A percentile compares a stretch with the other conserved stretches of the same genome.
Evolutionary conservation across 1,284 basidiomycete species (phyloP).

Genomic region (Ceratobasidium sp.): DNA sequence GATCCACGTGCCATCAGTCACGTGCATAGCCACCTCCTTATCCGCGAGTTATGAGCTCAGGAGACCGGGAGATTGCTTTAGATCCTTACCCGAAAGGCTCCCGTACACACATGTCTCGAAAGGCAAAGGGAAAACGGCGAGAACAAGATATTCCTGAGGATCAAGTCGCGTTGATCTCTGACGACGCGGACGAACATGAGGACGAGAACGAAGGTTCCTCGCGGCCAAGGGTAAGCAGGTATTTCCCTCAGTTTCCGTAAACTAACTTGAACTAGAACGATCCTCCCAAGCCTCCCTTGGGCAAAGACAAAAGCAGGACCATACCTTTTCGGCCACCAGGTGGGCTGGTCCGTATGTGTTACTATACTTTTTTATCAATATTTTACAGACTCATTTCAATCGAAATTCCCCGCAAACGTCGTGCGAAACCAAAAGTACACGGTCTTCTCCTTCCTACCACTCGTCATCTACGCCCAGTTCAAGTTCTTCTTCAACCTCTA

Average conservation of each 20-base stretch:
- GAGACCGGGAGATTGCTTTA: slow-evolving; percentile 43
- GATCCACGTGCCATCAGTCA: slow-evolving; percentile 19
- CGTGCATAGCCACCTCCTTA: slow-evolving; percentile 43
- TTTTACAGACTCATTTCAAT: slow-evolving; percentile 58
- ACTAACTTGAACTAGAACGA: slow-evolving; percentile 5
- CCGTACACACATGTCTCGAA: slow-evolving; percentile 27
- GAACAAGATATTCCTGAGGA: slow-evolving; percentile 38
- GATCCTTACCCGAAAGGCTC: slow-evolving; percentile 29
- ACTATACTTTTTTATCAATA: background rate
- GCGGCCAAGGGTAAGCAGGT: background rate
- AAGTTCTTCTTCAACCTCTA: slow-evolving; percentile 99
- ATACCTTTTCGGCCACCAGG: slow-evolving; percentile 81
- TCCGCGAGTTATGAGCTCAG: slow-evolving; percentile 28
- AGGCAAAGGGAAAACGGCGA: slow-evolving; percentile 28
- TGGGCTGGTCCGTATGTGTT: slow-evolving; percentile 51
- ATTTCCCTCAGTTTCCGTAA: background rate
- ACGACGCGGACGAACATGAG: slow-evolving; percentile 22
- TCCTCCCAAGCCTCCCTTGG: slow-evolving; percentile 1
- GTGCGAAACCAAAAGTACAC: slow-evolving; percentile 99
- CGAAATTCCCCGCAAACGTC: slow-evolving; percentile 81
- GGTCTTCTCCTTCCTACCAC: slow-evolving; percentile 90
- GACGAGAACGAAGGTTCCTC: slow-evolving; percentile 1
- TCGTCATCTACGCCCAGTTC: slow-evolving; percentile 99
- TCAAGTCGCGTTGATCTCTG: slow-evolving; percentile 25
- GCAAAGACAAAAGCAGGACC: slow-evolving; percentile 77